Evolutionary conservation across 805 yeast species (phyloP), one percentile per base, ranked within the genome.

Genomic region (Monosporozyma aerobia): DNA sequence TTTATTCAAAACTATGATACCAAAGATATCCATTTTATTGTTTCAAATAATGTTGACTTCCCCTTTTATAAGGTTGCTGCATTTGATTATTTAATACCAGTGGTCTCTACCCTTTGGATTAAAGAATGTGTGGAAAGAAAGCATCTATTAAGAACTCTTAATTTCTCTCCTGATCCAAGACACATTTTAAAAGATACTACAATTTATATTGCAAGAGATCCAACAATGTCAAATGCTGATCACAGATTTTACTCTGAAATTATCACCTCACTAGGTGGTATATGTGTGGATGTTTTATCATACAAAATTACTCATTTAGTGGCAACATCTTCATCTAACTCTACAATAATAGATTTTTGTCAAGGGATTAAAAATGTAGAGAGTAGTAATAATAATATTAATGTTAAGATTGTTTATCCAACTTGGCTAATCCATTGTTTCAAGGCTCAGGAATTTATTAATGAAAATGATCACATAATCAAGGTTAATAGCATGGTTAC

Each of bases 371-470:
- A 30, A 22, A 5, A 14, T n/a, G 1, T 22, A 7, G 43, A 39
- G 29, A 27, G 7, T 39, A 19, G 19, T 19, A 19, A 19, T 19
- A 19, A 19, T 19, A 19, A 19, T 19, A 19, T 19, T 19, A 27
- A 40, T 14, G 9, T 85, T 37, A 74, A 77, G 48, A 75, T 83
- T 14, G 94, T 90, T 3, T 72, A 77, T 3, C 95, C 96, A 0
- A 79, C 81, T 22, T 92, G 96, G 97, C 68, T 90, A 13, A 82
- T 83, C 50, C 85, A 79, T 54, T 84, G 90, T 62, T 71, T 87
- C 55, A 79, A 77, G 51, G 63, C 74, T 40, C 73, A 81, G 29
- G 64, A 73, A 47, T 74, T 69, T 49, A 65, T 85, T 10, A 78
- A 77, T 51, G 90, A 80, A 51, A 54, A 63, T 0, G 77, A 77